Evolutionary conservation across 2,329 filamentous ascomycete genomes (phyloP), one percentile per base, ranked within the genome.

Genomic region (Colletotrichum liriopes): DNA sequence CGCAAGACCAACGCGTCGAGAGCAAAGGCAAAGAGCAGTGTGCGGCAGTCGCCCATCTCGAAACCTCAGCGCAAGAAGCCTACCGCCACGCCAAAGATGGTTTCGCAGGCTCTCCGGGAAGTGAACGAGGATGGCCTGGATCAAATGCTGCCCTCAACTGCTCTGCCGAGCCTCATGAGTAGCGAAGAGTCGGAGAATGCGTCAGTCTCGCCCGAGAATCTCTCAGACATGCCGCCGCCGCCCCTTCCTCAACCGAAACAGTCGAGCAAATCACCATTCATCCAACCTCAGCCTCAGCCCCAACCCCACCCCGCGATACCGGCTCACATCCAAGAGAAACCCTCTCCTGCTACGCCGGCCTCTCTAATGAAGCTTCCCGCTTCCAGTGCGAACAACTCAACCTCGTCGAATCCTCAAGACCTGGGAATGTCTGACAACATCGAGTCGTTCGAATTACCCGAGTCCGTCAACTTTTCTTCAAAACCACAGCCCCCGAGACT

Each of bases 291-390:
- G 76, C 85, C 81, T 58, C 60, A 72, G 47, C 74, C 64, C 26
- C 66, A 65, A 29, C 78, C 74, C 45, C 74, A 78, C 35, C 70
- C 74, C 60, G 67, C 74, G n/a, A 59, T 78, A 11, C 75, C 73
- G 65, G 77, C 73, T 61, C 75, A 76, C 49, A 76, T 80, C 4
- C 78, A 80, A 37, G 84, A 82, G 29, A 85, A 85, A 63, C 85
- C 83, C 76, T 90, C 91, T 64, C 93, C 94, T 14, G 95, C 94
- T 1, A 97, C 95, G 0, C 95, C 95, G 0, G 94, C 95, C 11
- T 97, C 95, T 8, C 83, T 98, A 71, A 98, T 98, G 93, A 93
- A 91, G 77, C 86, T 96, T 54, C 87, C 86, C 4, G 86, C 88
- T 35, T 88, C 88, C 77, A 85, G 85, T 76, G 81, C 84, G 64